Percentiles rank a stretch among this genome's conserved stretches.
Conservation (phyloP, 441 rosid genomes). For the Omphalea diandra region DNA sequence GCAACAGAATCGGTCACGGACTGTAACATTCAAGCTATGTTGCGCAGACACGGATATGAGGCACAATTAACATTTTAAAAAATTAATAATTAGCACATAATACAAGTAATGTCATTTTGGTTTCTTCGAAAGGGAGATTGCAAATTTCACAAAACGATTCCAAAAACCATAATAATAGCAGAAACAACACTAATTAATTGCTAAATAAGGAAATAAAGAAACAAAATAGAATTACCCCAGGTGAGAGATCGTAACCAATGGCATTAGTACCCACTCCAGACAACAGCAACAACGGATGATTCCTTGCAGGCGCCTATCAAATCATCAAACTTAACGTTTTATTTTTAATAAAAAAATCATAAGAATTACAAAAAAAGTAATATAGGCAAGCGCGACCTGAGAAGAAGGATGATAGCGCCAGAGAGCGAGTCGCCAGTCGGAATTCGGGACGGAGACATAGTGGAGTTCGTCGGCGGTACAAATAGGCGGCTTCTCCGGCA, state of each 20-base stretch:
- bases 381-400: not conserved
- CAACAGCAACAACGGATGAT: conserved; percentile 76
- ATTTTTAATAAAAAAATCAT: not conserved
- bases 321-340: not conserved
- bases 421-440: too few relatives aligned
- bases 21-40: too few relatives aligned
- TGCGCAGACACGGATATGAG: too few relatives aligned
- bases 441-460: too few relatives aligned
- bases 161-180: not conserved
- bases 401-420: too few relatives aligned
- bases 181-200: not conserved
- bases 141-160: not conserved
- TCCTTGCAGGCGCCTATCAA: conserved; percentile 70
- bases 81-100: too few relatives aligned
- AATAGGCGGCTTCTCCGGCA: too few relatives aligned
- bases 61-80: too few relatives aligned
- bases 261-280: conserved; percentile 98
- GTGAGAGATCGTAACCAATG: conserved; percentile 93
- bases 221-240: conserved; percentile 43
- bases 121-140: too few relatives aligned
- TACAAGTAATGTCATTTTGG: not conserved
- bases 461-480: too few relatives aligned
- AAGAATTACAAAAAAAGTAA: not conserved
- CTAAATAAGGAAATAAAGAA: not conserved
- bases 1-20: not conserved